Percentiles rank a stretch among this genome's conserved stretches.
Evolutionary conservation across 2,329 filamentous ascomycete species (phyloP).

Genomic region (Cladophialophora exuberans): DNA sequence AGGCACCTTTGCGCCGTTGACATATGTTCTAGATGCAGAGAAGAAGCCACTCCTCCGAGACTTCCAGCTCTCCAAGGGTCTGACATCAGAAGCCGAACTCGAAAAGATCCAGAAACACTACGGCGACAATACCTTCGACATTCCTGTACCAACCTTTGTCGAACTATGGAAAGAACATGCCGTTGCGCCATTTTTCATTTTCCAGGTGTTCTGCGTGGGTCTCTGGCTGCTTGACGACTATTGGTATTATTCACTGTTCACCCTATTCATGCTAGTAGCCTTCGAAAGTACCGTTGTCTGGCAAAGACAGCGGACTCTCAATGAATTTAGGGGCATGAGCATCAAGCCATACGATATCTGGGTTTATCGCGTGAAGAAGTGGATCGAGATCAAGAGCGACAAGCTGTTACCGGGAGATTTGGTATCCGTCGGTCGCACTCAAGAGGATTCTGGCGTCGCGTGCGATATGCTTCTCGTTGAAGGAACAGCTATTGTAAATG

Average conservation of each 20-base stretch:
- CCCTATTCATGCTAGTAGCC: constrained; percentile 94
- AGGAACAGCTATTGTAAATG: constrained; percentile 95
- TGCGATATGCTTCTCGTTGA: constrained; percentile 97
- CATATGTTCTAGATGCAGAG: constrained; percentile 81
- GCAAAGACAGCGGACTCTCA: constrained; percentile 95
- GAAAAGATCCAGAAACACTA: constrained; percentile 86
- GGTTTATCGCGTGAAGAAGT: constrained; percentile 84
- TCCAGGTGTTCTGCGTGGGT: constrained; percentile 97
- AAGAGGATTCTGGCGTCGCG: constrained; percentile 94
- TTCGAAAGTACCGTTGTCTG: constrained; percentile 99
- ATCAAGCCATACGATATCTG: constrained; percentile 97
- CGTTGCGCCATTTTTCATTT: constrained; percentile 98
- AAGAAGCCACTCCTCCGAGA: constrained; percentile 76
- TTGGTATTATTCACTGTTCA: constrained; percentile 99
- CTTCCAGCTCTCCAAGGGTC: constrained; percentile 80
- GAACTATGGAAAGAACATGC: constrained; percentile 98
- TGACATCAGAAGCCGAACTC: constrained; percentile 74
- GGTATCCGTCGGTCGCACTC: constrained; percentile 88
- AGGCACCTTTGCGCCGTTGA: constrained; percentile 77
- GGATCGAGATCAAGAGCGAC: constrained; percentile 87
- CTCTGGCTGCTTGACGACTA: constrained; percentile 99
- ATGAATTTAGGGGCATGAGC: constrained; percentile 97
- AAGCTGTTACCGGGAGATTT: constrained; percentile 91
- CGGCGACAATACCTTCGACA: constrained; percentile 94
- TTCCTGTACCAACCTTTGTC: constrained; percentile 91